Evolutionary conservation across 352 stramenopile species (phyloP), one percentile per base, ranked within the genome.

Genomic region (Phytophthora constricta): DNA sequence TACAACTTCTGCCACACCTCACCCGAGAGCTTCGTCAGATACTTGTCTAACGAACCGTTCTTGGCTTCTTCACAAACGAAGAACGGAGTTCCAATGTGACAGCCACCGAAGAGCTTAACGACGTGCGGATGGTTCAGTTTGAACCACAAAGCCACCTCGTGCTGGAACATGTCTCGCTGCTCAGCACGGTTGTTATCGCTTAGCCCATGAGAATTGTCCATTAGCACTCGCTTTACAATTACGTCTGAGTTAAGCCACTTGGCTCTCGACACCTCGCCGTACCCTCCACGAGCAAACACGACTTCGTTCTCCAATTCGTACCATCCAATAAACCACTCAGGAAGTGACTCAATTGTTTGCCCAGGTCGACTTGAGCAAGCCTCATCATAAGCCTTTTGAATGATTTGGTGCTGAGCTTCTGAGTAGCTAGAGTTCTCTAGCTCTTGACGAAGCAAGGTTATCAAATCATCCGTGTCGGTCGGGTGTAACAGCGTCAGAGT

Each of bases 51-150:
- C 16, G 53, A n/a, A n/a, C n/a, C n/a, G n/a, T n/a, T n/a, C n/a
- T n/a, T n/a, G n/a, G n/a, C n/a, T n/a, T n/a, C n/a, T n/a, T n/a
- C n/a, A n/a, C n/a, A n/a, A n/a, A n/a, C n/a, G n/a, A n/a, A n/a
- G n/a, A n/a, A n/a, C n/a, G 61, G 68, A 3, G 23, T 56, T 11
- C 64, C 58, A 2, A 84, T 55, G 20, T 79, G 69, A 23, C 69
- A 77, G 0, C 65, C 72, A 7, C 72, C 72, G 17, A 72, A 84
- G 19, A 84, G 65, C 1, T 68, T 63, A n/a, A 80, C 37, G 1
- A 81, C 53, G 42, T 80, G 68, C 1, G 76, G 76, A 45, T 84
- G 72, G n/a, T 72, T 70, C 22, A 81, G 47, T 13, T 23, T 31
- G 42, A 67, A 75, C 72, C 76, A 84, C 4, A 79, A 34, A 11